Evolutionary conservation across 345 rosid genomes (phyloP).

Genomic region (Geranium brycei): DNA sequence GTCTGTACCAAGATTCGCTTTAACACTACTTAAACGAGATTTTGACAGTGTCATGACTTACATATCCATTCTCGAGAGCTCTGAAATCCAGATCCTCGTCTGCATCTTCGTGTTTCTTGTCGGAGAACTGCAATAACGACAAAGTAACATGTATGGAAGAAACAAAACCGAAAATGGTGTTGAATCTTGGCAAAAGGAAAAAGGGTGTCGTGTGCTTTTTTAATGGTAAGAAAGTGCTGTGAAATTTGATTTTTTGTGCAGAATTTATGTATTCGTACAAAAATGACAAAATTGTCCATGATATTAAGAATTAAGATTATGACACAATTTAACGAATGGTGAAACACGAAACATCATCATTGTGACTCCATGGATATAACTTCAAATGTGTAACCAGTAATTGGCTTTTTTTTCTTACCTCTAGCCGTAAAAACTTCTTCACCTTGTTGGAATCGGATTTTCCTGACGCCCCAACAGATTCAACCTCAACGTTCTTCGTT

Average conservation of each 20-base stretch:
- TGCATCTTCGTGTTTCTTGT: conserved; percentile 15
- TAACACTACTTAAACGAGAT: background rate
- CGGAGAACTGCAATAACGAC: conserved; percentile 13
- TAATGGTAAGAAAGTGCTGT: too few species aligned
- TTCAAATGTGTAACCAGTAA: too few species aligned
- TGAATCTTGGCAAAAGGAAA: too few species aligned
- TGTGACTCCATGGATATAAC: too few species aligned
- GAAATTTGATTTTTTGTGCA: too few species aligned
- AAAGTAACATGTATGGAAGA: background rate
- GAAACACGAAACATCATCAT: background rate
- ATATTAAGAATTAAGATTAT: too few species aligned
- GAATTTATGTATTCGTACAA: too few species aligned
- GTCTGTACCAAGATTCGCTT: background rate
- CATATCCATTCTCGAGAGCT: conserved; percentile 34
- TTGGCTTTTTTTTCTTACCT: conserved; percentile 14
- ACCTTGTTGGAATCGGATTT: conserved; percentile 19
- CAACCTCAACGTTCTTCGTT: conserved; percentile 32
- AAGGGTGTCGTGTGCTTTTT: too few species aligned
- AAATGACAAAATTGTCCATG: too few species aligned
- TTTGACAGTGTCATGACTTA: conserved; percentile 10
- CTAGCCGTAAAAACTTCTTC: conserved; percentile 29
- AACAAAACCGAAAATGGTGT: too few species aligned
- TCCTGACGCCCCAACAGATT: conserved; percentile 31
- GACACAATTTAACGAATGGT: too few species aligned
- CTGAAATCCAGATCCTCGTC: conserved; percentile 27